phyloP scores from a whole-genome alignment of 352 stramenopile species.

The Phytophthora pluvialis region DNA sequence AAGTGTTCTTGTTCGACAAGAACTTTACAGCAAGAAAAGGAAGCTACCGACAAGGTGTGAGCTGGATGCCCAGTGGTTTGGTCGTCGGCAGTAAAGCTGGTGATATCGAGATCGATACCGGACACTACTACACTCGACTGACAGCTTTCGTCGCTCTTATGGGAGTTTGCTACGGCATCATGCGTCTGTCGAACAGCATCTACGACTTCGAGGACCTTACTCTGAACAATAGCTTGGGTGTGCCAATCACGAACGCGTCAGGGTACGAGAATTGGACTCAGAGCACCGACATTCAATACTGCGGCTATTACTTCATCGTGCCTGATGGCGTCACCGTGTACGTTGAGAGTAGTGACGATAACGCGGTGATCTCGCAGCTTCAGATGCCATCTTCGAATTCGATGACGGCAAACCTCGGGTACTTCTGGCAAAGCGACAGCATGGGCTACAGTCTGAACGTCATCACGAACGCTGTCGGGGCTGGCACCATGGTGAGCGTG shows the following conservation, averaged over 20 bases:
- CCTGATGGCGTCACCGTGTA: slow-evolving; percentile 59
- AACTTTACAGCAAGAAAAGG: slow-evolving; percentile 79
- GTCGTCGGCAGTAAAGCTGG: slow-evolving; percentile 80
- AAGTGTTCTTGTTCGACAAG: slow-evolving; percentile 90
- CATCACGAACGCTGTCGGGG: slow-evolving; percentile 65
- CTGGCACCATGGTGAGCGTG: slow-evolving; percentile 64
- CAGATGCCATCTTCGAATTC: slow-evolving; percentile 49
- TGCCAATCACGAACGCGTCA: slow-evolving; percentile 35
- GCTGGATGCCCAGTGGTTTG: slow-evolving; percentile 89
- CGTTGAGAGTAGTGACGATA: slow-evolving; percentile 40
- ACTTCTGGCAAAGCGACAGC: slow-evolving; percentile 73
- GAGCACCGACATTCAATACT: slow-evolving; percentile 52
- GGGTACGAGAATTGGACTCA: slow-evolving; percentile 62
- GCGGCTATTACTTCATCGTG: slow-evolving; percentile 75
- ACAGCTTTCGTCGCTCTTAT: slow-evolving; percentile 68
- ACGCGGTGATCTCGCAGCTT: slow-evolving; percentile 61
- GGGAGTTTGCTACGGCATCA: slow-evolving; percentile 74
- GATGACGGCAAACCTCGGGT: slow-evolving; percentile 59
- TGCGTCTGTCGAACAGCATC: slow-evolving; percentile 58
- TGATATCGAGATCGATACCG: slow-evolving; percentile 87
- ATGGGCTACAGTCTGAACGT: slow-evolving; percentile 64
- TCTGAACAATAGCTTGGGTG: slow-evolving; percentile 35
- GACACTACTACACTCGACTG: slow-evolving; percentile 86
- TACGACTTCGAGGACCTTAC: slow-evolving; percentile 66
- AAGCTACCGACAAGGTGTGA: slow-evolving; percentile 84